Percentiles rank a stretch among this genome's conserved stretches.
Evolutionary conservation across 2,329 filamentous ascomycete genomes (phyloP).

Genomic region (Emergomyces orientalis): DNA sequence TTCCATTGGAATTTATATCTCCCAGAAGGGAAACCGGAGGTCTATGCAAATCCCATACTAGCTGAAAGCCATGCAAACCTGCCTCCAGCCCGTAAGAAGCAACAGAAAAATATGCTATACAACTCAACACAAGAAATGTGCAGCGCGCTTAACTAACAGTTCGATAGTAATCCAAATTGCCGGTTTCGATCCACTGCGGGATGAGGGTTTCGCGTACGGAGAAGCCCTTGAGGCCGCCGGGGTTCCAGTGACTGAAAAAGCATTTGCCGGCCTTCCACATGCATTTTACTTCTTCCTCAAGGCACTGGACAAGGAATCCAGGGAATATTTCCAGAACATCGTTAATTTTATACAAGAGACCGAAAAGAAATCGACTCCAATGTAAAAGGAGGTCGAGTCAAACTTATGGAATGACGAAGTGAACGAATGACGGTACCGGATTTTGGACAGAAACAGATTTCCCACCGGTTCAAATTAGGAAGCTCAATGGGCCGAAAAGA

Average conservation of each 20-base stretch:
- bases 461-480: no score
- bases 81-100: conserved; percentile 3
- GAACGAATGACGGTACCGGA: no score
- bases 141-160: background rate
- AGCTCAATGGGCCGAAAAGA: no score
- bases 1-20: conserved; percentile 4
- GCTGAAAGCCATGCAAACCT: conserved; percentile 8
- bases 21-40: conserved; percentile 3
- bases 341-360: background rate
- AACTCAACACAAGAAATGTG: background rate
- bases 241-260: background rate
- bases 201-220: conserved; percentile 2
- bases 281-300: conserved; percentile 4
- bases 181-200: background rate
- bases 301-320: conserved; percentile 1
- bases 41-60: conserved; percentile 4
- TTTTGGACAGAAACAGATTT: no score
- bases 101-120: background rate
- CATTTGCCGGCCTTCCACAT: conserved; percentile 1
- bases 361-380: background rate
- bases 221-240: background rate
- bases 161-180: conserved; percentile 3
- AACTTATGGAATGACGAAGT: no score
- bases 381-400: background rate
- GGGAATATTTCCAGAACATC: conserved; percentile 6